Percentiles rank a stretch among this genome's conserved stretches.
These are phyloP conservation scores for Hymenoscyphus infarciens DNA, from an alignment of 2,329 filamentous ascomycete genomes.

Conservation along the genomic window DNA sequence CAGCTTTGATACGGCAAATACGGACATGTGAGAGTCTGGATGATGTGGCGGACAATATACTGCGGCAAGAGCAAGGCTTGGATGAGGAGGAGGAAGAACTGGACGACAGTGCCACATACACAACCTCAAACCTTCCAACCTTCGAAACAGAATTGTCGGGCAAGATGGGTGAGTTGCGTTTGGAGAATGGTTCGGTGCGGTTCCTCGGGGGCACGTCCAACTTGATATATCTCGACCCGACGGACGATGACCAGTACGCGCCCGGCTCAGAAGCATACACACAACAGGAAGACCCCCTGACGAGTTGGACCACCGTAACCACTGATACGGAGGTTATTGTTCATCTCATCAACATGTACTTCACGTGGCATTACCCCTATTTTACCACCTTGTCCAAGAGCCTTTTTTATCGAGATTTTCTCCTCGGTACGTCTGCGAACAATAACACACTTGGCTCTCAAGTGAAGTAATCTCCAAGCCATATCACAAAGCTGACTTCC, in stretches of 20 bases:
- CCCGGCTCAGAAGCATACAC: slow-evolving; percentile 31
- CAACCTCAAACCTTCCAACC: slow-evolving; percentile 40
- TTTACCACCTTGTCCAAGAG: slow-evolving; percentile 83
- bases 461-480: too few relatives aligned
- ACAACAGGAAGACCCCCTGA: slow-evolving; percentile 62
- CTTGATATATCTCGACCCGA: slow-evolving; percentile 71
- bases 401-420: not conserved
- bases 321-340: slow-evolving; percentile 73
- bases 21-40: slow-evolving; percentile 68
- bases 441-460: not conserved
- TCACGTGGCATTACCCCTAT: slow-evolving; percentile 93
- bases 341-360: slow-evolving; percentile 95
- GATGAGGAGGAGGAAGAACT: slow-evolving; percentile 41
- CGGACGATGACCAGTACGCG: slow-evolving; percentile 38
- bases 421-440: not conserved
- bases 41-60: slow-evolving; percentile 35
- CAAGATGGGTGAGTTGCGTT: slow-evolving; percentile 86
- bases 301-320: slow-evolving; percentile 85
- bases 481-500: slow-evolving; percentile 55
- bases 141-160: slow-evolving; percentile 77
- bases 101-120: slow-evolving; percentile 40
- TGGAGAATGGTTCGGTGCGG: slow-evolving; percentile 83
- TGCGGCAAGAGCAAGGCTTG: slow-evolving; percentile 32
- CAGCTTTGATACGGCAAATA: slow-evolving; percentile 77
- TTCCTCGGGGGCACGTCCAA: slow-evolving; percentile 96